These are phyloP conservation scores for Pinus tabuliformis DNA, from an alignment of 75 land plant genomes.

Conservation along the genomic window DNA sequence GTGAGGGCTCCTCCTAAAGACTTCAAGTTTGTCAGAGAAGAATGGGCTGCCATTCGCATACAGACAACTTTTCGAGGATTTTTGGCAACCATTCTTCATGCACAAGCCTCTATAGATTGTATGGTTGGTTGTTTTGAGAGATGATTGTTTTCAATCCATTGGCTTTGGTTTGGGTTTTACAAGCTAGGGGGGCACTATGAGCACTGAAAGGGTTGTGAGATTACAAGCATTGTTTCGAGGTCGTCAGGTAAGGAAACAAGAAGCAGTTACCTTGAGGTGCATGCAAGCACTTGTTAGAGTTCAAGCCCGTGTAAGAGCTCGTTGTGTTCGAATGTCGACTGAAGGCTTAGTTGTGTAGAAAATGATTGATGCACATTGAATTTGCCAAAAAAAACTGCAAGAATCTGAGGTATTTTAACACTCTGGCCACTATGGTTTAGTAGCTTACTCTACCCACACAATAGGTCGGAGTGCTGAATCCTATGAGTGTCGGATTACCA, in stretches of 20 bases:
- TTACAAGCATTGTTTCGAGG: conserved; percentile 79
- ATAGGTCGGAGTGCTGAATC: background rate
- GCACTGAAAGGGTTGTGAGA: conserved; percentile 77
- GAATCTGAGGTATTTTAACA: conserved; percentile 65
- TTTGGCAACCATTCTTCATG: conserved; percentile 43
- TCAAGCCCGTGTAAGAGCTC: conserved; percentile 88
- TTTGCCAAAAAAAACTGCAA: conserved; percentile 46
- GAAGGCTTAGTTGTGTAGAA: conserved; percentile 91
- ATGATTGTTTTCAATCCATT: background rate
- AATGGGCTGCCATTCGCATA: conserved; percentile 91
- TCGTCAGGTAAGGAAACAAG: conserved; percentile 80
- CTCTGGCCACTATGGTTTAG: background rate
- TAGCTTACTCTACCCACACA: background rate
- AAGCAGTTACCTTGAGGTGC: conserved; percentile 83
- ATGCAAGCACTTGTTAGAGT: conserved; percentile 96
- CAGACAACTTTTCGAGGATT: conserved; percentile 97
- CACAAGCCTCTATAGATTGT: background rate
- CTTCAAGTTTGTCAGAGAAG: conserved; percentile 54
- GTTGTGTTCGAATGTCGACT: conserved; percentile 83
- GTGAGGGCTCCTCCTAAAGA: conserved; percentile 54
- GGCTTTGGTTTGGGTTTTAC: conserved; percentile 9
- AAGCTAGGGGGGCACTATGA: conserved; percentile 62
- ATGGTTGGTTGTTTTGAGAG: background rate
- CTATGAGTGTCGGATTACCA: background rate
- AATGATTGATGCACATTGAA: conserved; percentile 49